phyloP scores from a whole-genome alignment of 139 green algal species.

The Chlamydomonas sphaeroides region DNA sequence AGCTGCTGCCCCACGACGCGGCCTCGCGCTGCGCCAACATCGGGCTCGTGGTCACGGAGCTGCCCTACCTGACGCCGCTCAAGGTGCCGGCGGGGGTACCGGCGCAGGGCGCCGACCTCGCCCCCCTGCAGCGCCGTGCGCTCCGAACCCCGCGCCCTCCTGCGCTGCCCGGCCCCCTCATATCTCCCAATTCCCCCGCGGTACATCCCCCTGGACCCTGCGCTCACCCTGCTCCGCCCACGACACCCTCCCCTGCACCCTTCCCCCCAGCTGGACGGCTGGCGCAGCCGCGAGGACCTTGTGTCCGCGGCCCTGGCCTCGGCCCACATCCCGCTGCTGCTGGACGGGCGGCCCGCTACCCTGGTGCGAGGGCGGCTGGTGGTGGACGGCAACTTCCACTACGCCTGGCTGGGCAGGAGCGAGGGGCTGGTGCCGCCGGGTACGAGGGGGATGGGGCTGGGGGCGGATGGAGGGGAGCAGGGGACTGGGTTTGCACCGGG shows the following conservation, averaged over 20 bases:
- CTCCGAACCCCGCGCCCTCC: no score
- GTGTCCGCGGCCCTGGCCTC: slow-evolving; percentile 17
- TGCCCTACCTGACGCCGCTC: slow-evolving; percentile 21
- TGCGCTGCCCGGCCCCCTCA: no score
- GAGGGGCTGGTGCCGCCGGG: slow-evolving; percentile 19
- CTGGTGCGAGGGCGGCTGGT: background rate
- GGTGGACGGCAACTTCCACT: slow-evolving; percentile 33
- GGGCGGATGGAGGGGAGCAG: no score
- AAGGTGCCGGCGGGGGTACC: background rate
- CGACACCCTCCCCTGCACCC: background rate
- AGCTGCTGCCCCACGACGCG: slow-evolving; percentile 26
- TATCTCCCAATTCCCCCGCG: no score
- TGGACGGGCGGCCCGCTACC: slow-evolving; percentile 13
- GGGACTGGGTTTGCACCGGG: no score
- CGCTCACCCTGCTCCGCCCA: background rate
- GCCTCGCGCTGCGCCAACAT: slow-evolving; percentile 12
- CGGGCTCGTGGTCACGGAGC: slow-evolving; percentile 14
- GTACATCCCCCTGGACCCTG: no score
- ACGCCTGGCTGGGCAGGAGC: slow-evolving; percentile 1
- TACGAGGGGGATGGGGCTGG: background rate
- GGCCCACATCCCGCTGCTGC: slow-evolving; percentile 29
- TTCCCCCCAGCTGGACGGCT: background rate
- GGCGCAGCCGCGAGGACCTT: slow-evolving; percentile 16
- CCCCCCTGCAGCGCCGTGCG: background rate
- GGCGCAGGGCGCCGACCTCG: background rate